Base-by-base conservation (phyloP, 2,329 filamentous ascomycete genomes). In the Venturiaceae sp. region DNA sequence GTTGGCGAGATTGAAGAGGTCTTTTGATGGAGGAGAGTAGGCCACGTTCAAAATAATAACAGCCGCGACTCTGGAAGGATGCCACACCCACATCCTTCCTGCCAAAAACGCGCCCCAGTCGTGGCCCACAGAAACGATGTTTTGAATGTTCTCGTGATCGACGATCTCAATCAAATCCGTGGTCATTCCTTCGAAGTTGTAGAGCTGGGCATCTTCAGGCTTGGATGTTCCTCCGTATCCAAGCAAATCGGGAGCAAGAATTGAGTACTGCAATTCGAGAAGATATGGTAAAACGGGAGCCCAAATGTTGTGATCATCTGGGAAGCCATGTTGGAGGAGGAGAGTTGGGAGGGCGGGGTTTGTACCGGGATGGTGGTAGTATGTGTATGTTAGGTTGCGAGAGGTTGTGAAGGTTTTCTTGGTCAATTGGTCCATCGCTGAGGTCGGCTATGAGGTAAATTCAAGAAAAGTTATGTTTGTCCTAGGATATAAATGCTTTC, bases 301-400 rank as follows among this genome's bases (percentile, higher is more conserved):
- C 77, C 77, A 81, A 28, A 79, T 66, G 2, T 67, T 66, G 0
- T 77, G 74, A 39, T 70, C 66, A 61, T 79, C 77, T 5, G 79
- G 79, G 63, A 74, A 81, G 59, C 79, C 79, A 66, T 81, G 80
- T 19, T 75, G 80, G 58, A 69, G 63, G 57, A 69, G 53, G 14
- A 69, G 62, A 7, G 66, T 62, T 7, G 67, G 66, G 14, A 55
- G 54, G 0, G 64, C 61, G 5, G 65, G 63, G 5, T 60, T 60
- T 37, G 64, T 65, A 11, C 41, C 41, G 7, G 62, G 53, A 5
- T 58, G 58, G 7, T 62, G 61, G 57, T 67, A 69, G 63, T 68
- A 69, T 11, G 64, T 66, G 55, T 69, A 69, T 9, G 64, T 67
- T 13, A 60, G 36, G 30, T 47, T 46, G 13, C 57, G 65, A 28